Conservation (phyloP, 73 alveolate species). For the Blepharisma stoltei region DNA sequence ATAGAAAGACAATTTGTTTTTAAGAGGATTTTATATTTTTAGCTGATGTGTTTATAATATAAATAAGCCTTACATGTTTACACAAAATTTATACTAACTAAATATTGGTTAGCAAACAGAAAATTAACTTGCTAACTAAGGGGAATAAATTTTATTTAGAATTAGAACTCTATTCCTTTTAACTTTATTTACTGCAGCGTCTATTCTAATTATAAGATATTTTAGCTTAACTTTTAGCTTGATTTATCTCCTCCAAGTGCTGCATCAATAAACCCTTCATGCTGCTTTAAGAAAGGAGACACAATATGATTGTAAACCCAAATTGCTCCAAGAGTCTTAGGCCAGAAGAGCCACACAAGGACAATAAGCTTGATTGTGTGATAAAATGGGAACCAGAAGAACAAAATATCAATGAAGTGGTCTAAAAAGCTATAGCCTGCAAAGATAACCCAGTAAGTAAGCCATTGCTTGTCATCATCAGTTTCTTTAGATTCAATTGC, state of each 20-base stretch:
- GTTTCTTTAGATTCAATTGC: conserved; percentile 71
- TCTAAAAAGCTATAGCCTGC: conserved; percentile 65
- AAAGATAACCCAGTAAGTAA: conserved; percentile 81
- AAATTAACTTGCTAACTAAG: no score
- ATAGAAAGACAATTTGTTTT: no score
- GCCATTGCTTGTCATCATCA: conserved; percentile 77
- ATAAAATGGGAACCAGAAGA: conserved; percentile 78
- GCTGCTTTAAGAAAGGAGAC: not conserved
- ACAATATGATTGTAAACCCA: conserved; percentile 34
- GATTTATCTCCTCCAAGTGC: not conserved
- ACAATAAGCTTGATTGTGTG: conserved; percentile 62
- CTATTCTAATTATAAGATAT: no score
- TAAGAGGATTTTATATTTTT: no score
- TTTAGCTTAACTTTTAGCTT: not conserved
- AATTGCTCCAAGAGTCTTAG: conserved; percentile 67
- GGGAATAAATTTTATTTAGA: no score
- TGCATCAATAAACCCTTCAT: not conserved
- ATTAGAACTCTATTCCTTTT: no score
- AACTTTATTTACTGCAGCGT: no score
- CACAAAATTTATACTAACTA: no score
- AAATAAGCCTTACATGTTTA: no score
- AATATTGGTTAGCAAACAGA: no score
- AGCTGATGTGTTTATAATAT: no score
- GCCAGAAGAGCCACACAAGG: conserved; percentile 75
- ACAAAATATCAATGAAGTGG: conserved; percentile 60